Base-by-base conservation (phyloP, 768 basidiomycete genomes). In the Jaapia argillacea region DNA sequence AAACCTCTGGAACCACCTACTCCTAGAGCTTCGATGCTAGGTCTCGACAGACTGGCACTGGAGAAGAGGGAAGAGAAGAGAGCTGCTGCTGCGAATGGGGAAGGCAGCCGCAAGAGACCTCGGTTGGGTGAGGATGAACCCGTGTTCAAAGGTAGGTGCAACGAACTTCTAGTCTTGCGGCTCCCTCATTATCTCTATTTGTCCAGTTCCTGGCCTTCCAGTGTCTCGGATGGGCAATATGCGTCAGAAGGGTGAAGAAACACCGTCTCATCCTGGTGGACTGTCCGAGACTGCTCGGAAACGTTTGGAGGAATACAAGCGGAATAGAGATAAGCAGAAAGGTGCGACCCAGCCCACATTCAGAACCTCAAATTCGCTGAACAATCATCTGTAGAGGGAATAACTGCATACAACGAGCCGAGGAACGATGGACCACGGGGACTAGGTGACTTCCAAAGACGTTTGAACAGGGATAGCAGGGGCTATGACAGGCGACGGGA, bases 211-310 rank as follows among this genome's bases (percentile, higher is more conserved):
- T 0, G 72, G 61, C 28, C 59, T 93, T 18, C 93, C 91, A 46
- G 65, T 67, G 12, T 67, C 67, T 24, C 70, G 75, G 37, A n/a
- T n/a, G n/a, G 60, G 66, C n/a, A 78, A 82, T 54, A 56, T 71
- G 2, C 75, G 94, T 4, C 79, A 85, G 47, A 69, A 85, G 46
- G 86, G 80, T 0, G 84, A 85, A 51, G 94, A 96, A 51, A 98
- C 94, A 0, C 94, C 94, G 0, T 94, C 93, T 16, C 87, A 93
- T 57, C 82, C 88, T 2, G 85, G 88, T 27, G 94, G 94, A 13
- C 65, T 99, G 16, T 86, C 89, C 1, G 85, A 88, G 22, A 65
- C 68, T 1, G 90, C 81, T 12, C 69, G 81, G 16, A 69, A 72
- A 49, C 65, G 75, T 46, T 62, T 97, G 23, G 90, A 92, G 45